Evolutionary conservation across 139 green algal species (phyloP).

Genomic region (Closterium sp.): DNA sequence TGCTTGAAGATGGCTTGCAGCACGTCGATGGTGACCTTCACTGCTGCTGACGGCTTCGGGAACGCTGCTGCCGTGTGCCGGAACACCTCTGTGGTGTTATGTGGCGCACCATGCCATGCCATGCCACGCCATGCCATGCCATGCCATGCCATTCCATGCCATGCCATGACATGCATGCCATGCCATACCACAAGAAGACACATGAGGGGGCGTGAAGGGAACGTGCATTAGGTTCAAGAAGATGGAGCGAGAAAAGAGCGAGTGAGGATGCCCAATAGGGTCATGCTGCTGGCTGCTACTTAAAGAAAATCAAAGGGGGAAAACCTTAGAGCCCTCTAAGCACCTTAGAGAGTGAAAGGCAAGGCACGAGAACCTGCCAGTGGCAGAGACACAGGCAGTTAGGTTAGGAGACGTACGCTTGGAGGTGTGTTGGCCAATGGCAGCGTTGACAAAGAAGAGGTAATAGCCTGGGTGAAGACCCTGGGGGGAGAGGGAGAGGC

Average conservation of each 20-base stretch:
- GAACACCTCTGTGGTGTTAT: not conserved
- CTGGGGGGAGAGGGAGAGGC: not conserved
- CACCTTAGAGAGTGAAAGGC: no score
- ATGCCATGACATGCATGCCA: not conserved
- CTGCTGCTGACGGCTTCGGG: not conserved
- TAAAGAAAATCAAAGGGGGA: no score
- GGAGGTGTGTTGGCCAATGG: conserved; percentile 26
- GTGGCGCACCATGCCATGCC: not conserved
- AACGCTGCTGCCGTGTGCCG: not conserved
- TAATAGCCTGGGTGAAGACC: conserved; percentile 49
- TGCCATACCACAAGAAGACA: not conserved
- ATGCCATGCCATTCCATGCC: not conserved
- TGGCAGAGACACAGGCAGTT: not conserved
- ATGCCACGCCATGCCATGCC: not conserved
- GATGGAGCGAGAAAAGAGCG: no score
- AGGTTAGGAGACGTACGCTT: conserved; percentile 4
- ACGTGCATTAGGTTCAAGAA: no score
- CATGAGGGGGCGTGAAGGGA: not conserved
- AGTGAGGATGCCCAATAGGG: no score
- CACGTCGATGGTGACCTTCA: not conserved
- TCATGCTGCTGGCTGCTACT: no score
- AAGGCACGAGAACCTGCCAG: no score
- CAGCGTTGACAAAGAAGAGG: conserved; percentile 45
- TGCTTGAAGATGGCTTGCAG: not conserved
- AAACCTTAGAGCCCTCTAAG: no score